These are phyloP conservation scores for Candida tibetensis DNA, from an alignment of 805 yeast genomes.

Conservation along the genomic window DNA sequence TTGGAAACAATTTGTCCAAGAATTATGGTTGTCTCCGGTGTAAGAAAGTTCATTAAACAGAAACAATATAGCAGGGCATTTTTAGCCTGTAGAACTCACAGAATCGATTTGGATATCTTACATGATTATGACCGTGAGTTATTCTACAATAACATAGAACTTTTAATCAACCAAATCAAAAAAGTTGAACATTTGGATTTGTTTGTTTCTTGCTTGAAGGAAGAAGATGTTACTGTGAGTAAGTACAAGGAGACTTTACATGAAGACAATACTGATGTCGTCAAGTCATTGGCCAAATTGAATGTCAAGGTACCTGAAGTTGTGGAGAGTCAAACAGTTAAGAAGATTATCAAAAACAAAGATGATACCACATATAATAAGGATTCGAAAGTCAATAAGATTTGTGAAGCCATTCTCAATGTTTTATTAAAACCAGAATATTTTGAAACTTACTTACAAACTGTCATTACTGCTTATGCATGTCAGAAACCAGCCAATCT, in stretches of 20 bases:
- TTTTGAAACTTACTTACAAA: constrained; percentile 60
- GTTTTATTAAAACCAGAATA: constrained; percentile 53
- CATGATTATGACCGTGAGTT: constrained; percentile 81
- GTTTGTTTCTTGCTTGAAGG: constrained; percentile 80
- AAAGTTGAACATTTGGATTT: constrained; percentile 77
- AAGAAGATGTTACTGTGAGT: constrained; percentile 79
- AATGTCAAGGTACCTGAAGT: constrained; percentile 20
- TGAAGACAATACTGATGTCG: constrained; percentile 16
- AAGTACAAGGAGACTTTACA: constrained; percentile 74
- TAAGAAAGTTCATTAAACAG: constrained; percentile 62
- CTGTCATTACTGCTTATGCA: constrained; percentile 87
- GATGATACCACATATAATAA: constrained; percentile 35
- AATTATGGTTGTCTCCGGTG: constrained; percentile 83
- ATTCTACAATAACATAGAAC: constrained; percentile 61
- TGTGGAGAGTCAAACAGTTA: constrained; percentile 8
- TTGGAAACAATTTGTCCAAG: constrained; percentile 92
- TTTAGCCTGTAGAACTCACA: constrained; percentile 78
- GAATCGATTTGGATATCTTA: constrained; percentile 85
- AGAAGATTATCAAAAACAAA: constrained; percentile 40
- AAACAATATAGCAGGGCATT: constrained; percentile 72
- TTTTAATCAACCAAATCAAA: constrained; percentile 67
- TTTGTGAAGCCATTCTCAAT: constrained; percentile 68
- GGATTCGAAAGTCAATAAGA: constrained; percentile 64
- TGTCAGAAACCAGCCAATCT: constrained; percentile 87
- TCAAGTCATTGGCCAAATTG: constrained; percentile 8